phyloP scores from a whole-genome alignment of 306 rosid genomes.

The Prunus mira region DNA sequence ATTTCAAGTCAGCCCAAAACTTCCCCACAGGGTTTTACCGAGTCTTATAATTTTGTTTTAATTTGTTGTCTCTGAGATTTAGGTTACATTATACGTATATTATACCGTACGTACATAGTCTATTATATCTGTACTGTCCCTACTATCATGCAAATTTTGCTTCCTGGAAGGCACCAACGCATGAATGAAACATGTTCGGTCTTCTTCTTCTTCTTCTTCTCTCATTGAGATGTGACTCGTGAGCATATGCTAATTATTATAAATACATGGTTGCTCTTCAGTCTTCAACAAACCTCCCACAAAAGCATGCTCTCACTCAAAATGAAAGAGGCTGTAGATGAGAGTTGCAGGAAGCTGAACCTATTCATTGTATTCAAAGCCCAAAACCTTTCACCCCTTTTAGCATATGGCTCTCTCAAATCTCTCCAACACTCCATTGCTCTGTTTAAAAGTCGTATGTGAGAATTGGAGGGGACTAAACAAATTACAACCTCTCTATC shows the following conservation, averaged over 20 bases:
- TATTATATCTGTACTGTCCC: background rate
- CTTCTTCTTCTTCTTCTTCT: background rate
- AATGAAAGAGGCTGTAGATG: background rate
- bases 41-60: background rate
- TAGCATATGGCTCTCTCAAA: background rate
- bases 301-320: no score
- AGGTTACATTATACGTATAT: no score
- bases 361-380: background rate
- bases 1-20: background rate
- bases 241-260: background rate
- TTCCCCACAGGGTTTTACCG: background rate
- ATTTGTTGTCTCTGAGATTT: no score
- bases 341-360: background rate
- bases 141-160: background rate
- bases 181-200: background rate
- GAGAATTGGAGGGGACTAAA: slow-evolving; percentile 7
- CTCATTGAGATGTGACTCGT: background rate
- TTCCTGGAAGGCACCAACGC: background rate
- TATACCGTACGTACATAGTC: no score
- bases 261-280: background rate
- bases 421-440: background rate
- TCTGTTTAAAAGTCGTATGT: background rate
- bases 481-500: background rate
- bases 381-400: no score
- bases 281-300: background rate